A percentile compares a stretch with the other conserved stretches of the same genome.
phyloP scores from a whole-genome alignment of 169 alveolate genomes.

The Plasmodium yoelii region DNA sequence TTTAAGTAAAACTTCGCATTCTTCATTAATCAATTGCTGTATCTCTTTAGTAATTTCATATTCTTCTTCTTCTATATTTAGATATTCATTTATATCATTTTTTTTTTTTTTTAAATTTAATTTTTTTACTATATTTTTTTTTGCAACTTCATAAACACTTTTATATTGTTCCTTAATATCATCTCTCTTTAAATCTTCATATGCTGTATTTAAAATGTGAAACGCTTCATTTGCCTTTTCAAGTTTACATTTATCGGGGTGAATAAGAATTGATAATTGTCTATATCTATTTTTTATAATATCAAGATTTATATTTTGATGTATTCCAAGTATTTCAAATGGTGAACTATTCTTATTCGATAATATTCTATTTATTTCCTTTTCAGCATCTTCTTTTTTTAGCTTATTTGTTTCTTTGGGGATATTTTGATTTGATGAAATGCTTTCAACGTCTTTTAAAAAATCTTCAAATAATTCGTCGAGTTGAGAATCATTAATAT shows the following conservation, averaged over 20 bases:
- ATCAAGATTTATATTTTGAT: slow-evolving; percentile 64
- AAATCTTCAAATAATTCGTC: slow-evolving; percentile 57
- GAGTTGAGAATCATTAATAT: slow-evolving; percentile 22
- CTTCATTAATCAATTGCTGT: slow-evolving; percentile 83
- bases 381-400: slow-evolving; percentile 56
- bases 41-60: slow-evolving; percentile 78
- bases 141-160: slow-evolving; percentile 87
- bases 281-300: slow-evolving; percentile 80
- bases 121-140: slow-evolving; percentile 83
- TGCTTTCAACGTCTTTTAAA: slow-evolving; percentile 58
- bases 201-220: slow-evolving; percentile 87
- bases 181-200: slow-evolving; percentile 86
- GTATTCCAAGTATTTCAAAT: slow-evolving; percentile 66
- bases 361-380: slow-evolving; percentile 55
- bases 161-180: slow-evolving; percentile 86
- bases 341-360: slow-evolving; percentile 69
- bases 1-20: slow-evolving; percentile 85
- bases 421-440: slow-evolving; percentile 26
- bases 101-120: slow-evolving; percentile 79
- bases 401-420: slow-evolving; percentile 18
- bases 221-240: slow-evolving; percentile 93
- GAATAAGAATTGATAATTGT: slow-evolving; percentile 88
- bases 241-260: slow-evolving; percentile 93
- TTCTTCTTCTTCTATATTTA: slow-evolving; percentile 69
- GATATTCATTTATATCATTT: slow-evolving; percentile 73